These are phyloP conservation scores for Geotrichum bryndzae DNA, from an alignment of 1,139 yeast species.

Conservation along the genomic window DNA sequence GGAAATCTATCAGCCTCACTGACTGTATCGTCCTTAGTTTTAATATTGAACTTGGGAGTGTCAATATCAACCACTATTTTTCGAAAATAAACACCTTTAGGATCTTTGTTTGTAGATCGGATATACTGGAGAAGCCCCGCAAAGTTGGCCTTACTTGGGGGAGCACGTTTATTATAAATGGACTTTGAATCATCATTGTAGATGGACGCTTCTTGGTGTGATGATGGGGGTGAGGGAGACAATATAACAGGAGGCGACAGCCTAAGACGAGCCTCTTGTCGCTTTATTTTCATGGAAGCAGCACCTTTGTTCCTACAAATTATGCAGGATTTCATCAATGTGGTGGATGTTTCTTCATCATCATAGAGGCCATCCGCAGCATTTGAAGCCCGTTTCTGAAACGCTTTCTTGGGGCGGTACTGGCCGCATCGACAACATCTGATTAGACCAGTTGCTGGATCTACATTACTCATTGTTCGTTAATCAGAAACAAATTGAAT, in stretches of 20 bases:
- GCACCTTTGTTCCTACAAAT: background rate
- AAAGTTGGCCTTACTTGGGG: background rate
- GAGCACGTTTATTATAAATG: background rate
- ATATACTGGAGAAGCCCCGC: background rate
- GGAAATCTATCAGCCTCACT: background rate
- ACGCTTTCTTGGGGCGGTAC: background rate
- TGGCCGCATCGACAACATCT: background rate
- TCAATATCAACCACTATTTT: background rate
- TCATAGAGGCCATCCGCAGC: background rate
- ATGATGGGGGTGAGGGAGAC: background rate
- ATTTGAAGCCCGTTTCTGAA: background rate
- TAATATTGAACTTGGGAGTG: background rate
- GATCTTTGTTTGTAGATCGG: background rate
- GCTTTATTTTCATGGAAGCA: background rate
- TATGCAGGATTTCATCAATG: background rate
- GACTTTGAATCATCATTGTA: background rate
- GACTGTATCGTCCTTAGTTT: background rate
- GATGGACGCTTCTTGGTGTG: background rate
- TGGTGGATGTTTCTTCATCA: background rate
- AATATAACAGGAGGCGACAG: background rate
- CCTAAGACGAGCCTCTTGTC: background rate
- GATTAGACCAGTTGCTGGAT: background rate
- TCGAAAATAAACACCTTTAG: background rate
- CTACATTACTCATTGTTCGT: background rate
- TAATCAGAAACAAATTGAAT: background rate